Evolutionary conservation across 2,329 filamentous ascomycete genomes (phyloP), one percentile per base, ranked within the genome.

Genomic region (Fusarium ramigenum): DNA sequence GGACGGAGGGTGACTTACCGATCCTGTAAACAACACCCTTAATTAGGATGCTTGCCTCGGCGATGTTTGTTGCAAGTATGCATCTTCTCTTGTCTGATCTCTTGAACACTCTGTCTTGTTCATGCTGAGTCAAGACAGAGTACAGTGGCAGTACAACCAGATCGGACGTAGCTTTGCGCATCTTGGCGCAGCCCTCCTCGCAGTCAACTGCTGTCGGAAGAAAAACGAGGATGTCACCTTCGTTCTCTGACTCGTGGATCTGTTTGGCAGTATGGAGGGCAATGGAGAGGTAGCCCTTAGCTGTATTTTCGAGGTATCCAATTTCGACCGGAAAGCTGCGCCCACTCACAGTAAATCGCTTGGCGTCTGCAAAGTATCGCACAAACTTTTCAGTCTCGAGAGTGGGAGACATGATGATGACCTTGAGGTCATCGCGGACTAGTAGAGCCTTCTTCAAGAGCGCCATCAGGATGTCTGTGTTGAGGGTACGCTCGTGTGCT

Each of bases 1-100:
- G 10, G n/a, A n/a, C 10, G 19, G 19, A 11, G 18, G 40, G 18
- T 7, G 5, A 23, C 40, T 43, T 43, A 43, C 14, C 40, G 23
- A 43, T 6, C 40, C 23, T n/a, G 40, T 43, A 43, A 11, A 12
- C n/a, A 43, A 43, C 42, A 18, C 42, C 42, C 18, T 43, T 10
- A 9, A 44, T 44, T 0, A 11, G 10, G 4, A 19, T 25, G 0
- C 23, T 2, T 23, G 23, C 7, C 23, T 44, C 42, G 5, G 23
- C 42, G 23, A 25, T 18, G 10, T 44, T 44, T 9, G 10, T 19
- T 19, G 42, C 10, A 44, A 44, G 42, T 25, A 44, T 25, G 2
- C 23, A 44, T 25, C 16, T 12, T 12, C 42, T 43, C 16, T 44
- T 44, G 2, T 44, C 42, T 1, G 42, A 44, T 25, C 42, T 4